Evolutionary conservation across 371 early-diverging fungal genomes (phyloP), one percentile per base, ranked within the genome.

Genomic region (Haplosporangium sp.): DNA sequence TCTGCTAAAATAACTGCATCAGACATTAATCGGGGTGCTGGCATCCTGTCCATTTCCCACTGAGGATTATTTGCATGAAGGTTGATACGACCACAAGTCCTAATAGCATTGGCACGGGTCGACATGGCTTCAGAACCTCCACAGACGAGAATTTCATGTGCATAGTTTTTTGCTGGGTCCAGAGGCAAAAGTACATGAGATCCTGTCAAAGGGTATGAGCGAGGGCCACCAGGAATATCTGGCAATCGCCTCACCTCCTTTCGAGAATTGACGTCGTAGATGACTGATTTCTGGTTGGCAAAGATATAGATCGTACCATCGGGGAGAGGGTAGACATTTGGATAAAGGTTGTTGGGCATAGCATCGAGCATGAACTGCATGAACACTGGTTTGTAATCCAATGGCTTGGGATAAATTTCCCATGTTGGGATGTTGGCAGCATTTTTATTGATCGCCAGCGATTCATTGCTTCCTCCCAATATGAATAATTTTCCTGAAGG

Each of bases 31-130:
- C 92, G 84, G 13, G 77, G 85, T 15, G 61, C 45, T 5, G 86
- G 85, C 57, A 90, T 85, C 77, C 84, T 85, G 1, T 88, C 85
- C 89, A 89, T 88, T 69, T 89, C 89, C 91, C 91, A 90, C 56
- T 79, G 45, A 10, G 90, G 87, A 20, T 86, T 72, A 40, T 83
- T 65, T 34, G 83, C 85, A 19, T 77, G 72, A 9, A 89, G 72
- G 65, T 89, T 88, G 63, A 89, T 90, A 45, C 88, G 86, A 0
- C 88, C 89, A 65, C 90, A 90, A 2, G 86, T 85, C 48, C 72
- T 52, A 5, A 84, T 72, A 77, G 88, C 89, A 0, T 85, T 85
- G 19, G 73, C 56, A 2, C 77, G 71, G 15, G 71, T 77, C n/a
- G 82, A 76, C 67, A 82, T 86, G 37, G 83, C 73, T 35, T 78